Evolutionary conservation across 768 basidiomycete genomes (phyloP).

Genomic region (Naematelia aurantialba): DNA sequence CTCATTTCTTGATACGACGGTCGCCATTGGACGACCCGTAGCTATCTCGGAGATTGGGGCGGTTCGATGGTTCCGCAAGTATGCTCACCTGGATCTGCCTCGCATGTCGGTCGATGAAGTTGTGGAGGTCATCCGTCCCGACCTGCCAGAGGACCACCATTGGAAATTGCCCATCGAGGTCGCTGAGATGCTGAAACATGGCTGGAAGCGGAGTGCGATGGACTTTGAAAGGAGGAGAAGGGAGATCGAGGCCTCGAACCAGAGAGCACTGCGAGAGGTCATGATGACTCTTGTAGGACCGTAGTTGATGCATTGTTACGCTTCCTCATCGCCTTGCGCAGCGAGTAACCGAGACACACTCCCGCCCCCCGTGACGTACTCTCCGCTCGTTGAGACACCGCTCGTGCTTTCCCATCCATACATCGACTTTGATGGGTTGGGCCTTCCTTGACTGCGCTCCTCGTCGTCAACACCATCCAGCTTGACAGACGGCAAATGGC

Average conservation of each 20-base stretch:
- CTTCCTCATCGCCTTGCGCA: too few species aligned
- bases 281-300: not conserved
- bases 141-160: not conserved
- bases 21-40: not conserved
- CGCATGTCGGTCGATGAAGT: not conserved
- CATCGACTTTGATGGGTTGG: too few species aligned
- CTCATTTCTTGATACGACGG: not conserved
- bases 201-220: not conserved
- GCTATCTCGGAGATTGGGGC: not conserved
- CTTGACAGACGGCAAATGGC: not conserved
- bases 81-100: not conserved
- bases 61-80: not conserved
- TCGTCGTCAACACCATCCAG: too few species aligned
- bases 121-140: not conserved
- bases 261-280: not conserved
- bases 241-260: not conserved
- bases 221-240: not conserved
- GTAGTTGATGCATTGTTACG: not conserved
- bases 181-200: not conserved
- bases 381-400: too few species aligned
- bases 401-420: too few species aligned
- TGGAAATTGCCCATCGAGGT: not conserved
- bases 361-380: too few species aligned
- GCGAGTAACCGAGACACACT: too few species aligned
- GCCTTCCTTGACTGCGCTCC: too few species aligned